A percentile compares a stretch with the other conserved stretches of the same genome.
These are phyloP conservation scores for Glycine tomentella DNA, from an alignment of 306 rosid species.

Conservation along the genomic window DNA sequence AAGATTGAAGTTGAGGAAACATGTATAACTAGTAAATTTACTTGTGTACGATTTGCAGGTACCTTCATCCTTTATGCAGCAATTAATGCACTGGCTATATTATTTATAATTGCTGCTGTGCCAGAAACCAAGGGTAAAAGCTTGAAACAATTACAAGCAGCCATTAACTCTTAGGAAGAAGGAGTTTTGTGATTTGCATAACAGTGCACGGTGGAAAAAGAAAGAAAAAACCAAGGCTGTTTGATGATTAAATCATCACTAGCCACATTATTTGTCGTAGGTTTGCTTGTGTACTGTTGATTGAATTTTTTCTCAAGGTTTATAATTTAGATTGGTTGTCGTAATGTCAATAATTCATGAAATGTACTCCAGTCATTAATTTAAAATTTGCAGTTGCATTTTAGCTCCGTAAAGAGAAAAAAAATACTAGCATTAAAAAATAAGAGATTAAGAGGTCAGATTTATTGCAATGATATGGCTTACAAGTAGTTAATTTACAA, in stretches of 20 bases:
- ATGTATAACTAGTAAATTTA: too few relatives aligned
- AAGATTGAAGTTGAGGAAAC: too few relatives aligned
- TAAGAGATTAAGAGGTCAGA: not conserved
- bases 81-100: slow-evolving; percentile 67
- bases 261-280: slow-evolving; percentile 11
- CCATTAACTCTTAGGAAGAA: slow-evolving; percentile 60
- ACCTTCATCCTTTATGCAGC: slow-evolving; percentile 81
- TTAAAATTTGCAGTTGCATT: slow-evolving; percentile 13
- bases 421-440: not conserved
- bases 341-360: slow-evolving; percentile 25
- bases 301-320: slow-evolving; percentile 4
- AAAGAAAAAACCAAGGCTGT: too few relatives aligned
- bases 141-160: slow-evolving; percentile 87
- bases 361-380: not conserved
- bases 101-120: slow-evolving; percentile 67
- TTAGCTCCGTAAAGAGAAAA: not conserved
- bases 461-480: not conserved
- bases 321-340: not conserved
- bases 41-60: slow-evolving; percentile 62
- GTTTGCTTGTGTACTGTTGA: slow-evolving; percentile 21
- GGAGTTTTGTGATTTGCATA: not conserved
- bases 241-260: slow-evolving; percentile 22
- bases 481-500: not conserved
- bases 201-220: not conserved
- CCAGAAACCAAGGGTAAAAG: slow-evolving; percentile 95